A percentile compares a stretch with the other conserved stretches of the same genome.
Evolutionary conservation across 2,329 filamentous ascomycete genomes (phyloP).

Genomic region (Apiospora koreana): DNA sequence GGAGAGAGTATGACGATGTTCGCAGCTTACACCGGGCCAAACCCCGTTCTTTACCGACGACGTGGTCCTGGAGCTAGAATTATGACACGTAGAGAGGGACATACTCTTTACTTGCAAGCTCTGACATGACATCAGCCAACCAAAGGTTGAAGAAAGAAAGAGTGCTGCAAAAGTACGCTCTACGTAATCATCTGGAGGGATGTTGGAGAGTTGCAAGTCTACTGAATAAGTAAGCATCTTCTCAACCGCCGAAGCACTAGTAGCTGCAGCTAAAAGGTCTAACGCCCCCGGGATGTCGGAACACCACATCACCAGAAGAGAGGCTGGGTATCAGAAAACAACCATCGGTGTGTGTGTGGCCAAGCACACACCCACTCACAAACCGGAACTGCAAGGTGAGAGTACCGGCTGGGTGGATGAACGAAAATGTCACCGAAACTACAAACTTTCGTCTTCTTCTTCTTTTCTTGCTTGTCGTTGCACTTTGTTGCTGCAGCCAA

Average conservation of each 20-base stretch:
- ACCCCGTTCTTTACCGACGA: neutral
- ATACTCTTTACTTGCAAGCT: neutral
- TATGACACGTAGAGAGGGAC: too few species aligned
- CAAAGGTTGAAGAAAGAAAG: neutral
- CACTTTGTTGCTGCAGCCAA: neutral
- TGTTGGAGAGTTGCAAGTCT: neutral
- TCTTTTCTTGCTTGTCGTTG: neutral
- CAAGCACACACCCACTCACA: neutral
- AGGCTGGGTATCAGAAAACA: neutral
- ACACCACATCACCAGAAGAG: neutral
- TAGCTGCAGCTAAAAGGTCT: neutral
- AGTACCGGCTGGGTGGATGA: neutral
- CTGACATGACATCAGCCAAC: neutral
- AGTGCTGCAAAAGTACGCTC: neutral
- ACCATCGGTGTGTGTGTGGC: neutral
- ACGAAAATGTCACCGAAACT: neutral
- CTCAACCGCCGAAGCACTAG: too few species aligned
- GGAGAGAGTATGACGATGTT: neutral
- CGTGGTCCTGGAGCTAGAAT: neutral
- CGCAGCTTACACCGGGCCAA: neutral
- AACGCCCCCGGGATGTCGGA: neutral
- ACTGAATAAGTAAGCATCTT: too few species aligned
- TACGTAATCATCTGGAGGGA: neutral
- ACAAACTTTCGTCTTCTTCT: neutral
- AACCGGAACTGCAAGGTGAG: neutral